These are phyloP conservation scores for Triticum timopheevii DNA, from an alignment of 176 grass and related monocot genomes.

Conservation along the genomic window DNA sequence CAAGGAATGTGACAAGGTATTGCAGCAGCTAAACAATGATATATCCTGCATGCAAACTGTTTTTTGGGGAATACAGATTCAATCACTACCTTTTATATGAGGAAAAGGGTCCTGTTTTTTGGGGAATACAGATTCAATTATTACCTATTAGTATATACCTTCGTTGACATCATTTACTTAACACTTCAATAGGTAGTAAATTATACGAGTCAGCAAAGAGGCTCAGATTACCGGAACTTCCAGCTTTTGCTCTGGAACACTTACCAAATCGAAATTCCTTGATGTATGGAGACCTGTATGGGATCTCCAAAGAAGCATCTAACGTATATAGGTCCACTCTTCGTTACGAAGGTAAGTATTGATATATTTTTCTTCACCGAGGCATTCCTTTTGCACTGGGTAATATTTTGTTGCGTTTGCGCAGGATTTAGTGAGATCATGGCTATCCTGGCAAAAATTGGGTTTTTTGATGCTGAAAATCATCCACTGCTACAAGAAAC, in stretches of 20 bases:
- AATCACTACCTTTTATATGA: too few relatives aligned
- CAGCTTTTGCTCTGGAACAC: slow-evolving; percentile 89
- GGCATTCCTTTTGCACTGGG: not conserved
- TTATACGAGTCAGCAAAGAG: slow-evolving; percentile 72
- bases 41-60: not conserved
- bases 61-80: not conserved
- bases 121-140: not conserved
- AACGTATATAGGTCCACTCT: slow-evolving; percentile 91
- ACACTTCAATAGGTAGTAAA: slow-evolving; percentile 49
- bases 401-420: slow-evolving; percentile 24
- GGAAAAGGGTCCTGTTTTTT: not conserved
- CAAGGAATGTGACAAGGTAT: not conserved
- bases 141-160: not conserved
- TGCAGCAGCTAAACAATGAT: not conserved
- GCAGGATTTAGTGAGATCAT: slow-evolving; percentile 96
- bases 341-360: slow-evolving; percentile 77
- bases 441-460: slow-evolving; percentile 61
- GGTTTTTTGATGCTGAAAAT: slow-evolving; percentile 59
- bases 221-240: slow-evolving; percentile 67
- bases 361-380: not conserved
- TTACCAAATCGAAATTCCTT: slow-evolving; percentile 94
- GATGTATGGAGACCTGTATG: slow-evolving; percentile 85
- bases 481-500: slow-evolving; percentile 59
- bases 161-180: not conserved
- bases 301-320: slow-evolving; percentile 82